Evolutionary conservation across 768 basidiomycete species (phyloP).

Genomic region (Tulasnella sp.): DNA sequence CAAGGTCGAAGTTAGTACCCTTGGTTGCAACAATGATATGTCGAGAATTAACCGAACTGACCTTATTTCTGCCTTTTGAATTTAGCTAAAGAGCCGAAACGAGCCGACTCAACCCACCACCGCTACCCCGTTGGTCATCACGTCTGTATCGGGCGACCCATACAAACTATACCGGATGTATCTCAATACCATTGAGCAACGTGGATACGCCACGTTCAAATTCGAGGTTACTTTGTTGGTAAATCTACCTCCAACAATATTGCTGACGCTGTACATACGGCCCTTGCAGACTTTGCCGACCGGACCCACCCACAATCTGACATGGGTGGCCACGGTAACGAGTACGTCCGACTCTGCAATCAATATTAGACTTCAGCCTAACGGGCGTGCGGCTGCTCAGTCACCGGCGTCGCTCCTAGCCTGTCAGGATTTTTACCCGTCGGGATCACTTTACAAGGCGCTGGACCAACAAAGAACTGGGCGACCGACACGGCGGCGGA

Average conservation of each 20-base stretch:
- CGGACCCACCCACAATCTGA: neutral
- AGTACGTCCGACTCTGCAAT: neutral
- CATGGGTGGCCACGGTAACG: neutral
- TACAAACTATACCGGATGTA: neutral
- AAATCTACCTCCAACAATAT: neutral
- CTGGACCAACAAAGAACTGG: neutral
- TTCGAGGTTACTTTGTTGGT: neutral
- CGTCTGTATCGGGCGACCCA: too few species aligned
- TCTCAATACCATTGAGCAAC: neutral
- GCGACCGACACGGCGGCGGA: neutral
- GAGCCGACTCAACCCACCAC: too few species aligned
- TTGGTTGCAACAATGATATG: too few species aligned
- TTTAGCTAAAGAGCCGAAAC: too few species aligned
- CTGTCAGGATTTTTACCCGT: neutral
- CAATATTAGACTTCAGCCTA: neutral
- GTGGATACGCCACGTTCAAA: neutral
- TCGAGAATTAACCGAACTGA: too few species aligned
- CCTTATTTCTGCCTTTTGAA: too few species aligned
- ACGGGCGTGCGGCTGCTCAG: neutral
- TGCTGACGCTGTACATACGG: neutral
- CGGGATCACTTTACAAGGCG: neutral
- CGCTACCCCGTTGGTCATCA: too few species aligned
- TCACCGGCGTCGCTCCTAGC: neutral
- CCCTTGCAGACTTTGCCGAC: neutral
- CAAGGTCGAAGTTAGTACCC: neutral